Base-by-base conservation (phyloP, 1,139 yeast genomes). In the Scheffersomyces stambukii region DNA sequence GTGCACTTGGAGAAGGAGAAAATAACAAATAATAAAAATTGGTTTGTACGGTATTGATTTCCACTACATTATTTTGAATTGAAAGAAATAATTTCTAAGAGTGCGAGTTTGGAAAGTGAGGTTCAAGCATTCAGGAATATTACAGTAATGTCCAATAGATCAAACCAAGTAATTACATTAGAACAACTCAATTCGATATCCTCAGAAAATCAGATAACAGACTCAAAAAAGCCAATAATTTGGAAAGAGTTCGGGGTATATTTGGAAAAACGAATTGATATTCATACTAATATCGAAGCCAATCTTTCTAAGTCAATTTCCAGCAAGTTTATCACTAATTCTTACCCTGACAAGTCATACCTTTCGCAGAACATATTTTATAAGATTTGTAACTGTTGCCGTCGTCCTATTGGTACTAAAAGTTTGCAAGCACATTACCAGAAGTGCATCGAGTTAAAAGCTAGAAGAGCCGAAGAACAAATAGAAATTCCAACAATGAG, bases 241-340 rank as follows among this genome's bases (percentile, higher is more conserved):
- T 77, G 85, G 85, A 74, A 76, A 51, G 83, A 77, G 36, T 59
- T 77, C 27, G 83, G 83, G 5, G 70, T 63, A 16, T 76, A 68
- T 46, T 55, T 77, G 31, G 82, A 77, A 42, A 64, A 61, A 32
- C 57, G 69, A 29, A 52, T 64, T 15, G 68, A 64, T 24, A 47
- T 57, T 29, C 50, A 45, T 21, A 34, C 36, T 20, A 38, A 41
- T 25, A 39, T 10, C 15, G 17, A 20, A 14, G 14, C 11, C 16
- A 8, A 43, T 12, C 40, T 10, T 8, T 9, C 10, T 5, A 18
- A 43, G 11, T 19, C 31, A 30, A 6, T 21, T 6, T 25, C 30
- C 13, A 33, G 29, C 19, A 23, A 48, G 52, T 33, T 41, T 35
- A 48, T 54, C 10, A 38, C 45, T 33, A 43, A 41, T 41, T 41